Evolutionary conservation across 345 rosid genomes (phyloP).

Genomic region (Citrus reticulata): DNA sequence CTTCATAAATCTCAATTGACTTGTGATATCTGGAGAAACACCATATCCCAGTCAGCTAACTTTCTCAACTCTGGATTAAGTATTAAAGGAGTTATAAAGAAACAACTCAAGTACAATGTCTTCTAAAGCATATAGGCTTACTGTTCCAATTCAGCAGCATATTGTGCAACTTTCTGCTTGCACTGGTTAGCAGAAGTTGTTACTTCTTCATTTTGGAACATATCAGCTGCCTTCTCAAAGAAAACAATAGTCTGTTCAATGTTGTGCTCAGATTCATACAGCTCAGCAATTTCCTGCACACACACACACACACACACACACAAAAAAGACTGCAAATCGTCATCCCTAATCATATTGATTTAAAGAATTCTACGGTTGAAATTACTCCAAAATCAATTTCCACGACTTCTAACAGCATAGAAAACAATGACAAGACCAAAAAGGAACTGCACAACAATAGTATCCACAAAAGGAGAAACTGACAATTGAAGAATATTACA

Average conservation of each 20-base stretch:
- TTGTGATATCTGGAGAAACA: constrained; percentile 67
- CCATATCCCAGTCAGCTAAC: constrained; percentile 4
- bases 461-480: not conserved
- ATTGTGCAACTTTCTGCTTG: constrained; percentile 96
- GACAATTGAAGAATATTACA: too few species aligned
- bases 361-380: not conserved
- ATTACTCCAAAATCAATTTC: not conserved
- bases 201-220: constrained; percentile 78
- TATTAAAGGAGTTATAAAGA: not conserved
- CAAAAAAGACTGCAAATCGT: not conserved
- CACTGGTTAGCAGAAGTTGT: constrained; percentile 96
- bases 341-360: not conserved
- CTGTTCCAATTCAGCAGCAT: constrained; percentile 89
- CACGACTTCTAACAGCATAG: not conserved
- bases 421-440: not conserved
- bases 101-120: not conserved
- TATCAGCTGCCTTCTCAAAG: constrained; percentile 81
- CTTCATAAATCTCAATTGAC: constrained; percentile 90
- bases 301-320: not conserved
- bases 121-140: constrained; percentile 34
- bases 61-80: not conserved
- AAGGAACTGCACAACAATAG: not conserved
- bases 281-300: constrained; percentile 79
- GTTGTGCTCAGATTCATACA: constrained; percentile 64
- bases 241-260: constrained; percentile 55